A percentile compares a stretch with the other conserved stretches of the same genome.
These are phyloP conservation scores for Candida jianshihensis DNA, from an alignment of 805 yeast genomes.

Conservation along the genomic window DNA sequence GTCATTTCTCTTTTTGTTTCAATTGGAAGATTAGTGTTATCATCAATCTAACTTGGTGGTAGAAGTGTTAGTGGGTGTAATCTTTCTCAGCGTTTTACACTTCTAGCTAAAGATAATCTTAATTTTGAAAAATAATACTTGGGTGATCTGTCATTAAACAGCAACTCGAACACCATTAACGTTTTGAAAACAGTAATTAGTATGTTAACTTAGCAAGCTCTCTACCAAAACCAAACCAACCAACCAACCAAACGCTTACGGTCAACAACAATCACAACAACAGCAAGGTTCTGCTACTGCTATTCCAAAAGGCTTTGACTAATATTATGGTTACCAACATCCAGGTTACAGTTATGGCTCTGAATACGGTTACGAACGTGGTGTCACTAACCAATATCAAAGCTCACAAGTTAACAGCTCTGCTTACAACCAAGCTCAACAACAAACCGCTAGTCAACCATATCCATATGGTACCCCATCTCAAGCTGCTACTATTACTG, in stretches of 20 bases:
- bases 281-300: conserved; percentile 14
- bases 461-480: conserved; percentile 22
- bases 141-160: no score
- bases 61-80: no score
- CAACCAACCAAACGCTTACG: conserved; percentile 4
- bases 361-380: conserved; percentile 10
- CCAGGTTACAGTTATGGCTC: conserved; percentile 11
- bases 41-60: no score
- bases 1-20: no score
- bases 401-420: conserved; percentile 4
- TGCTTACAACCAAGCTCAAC: conserved; percentile 10
- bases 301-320: conserved; percentile 29
- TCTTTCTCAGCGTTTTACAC: no score
- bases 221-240: conserved; percentile 8
- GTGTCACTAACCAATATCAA: conserved; percentile 2
- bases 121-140: no score
- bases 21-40: no score
- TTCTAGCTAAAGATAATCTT: no score
- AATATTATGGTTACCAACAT: conserved; percentile 17
- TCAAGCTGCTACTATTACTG: conserved; percentile 15
- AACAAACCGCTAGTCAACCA: conserved; percentile 12
- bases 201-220: no score
- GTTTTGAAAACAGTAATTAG: no score
- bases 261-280: conserved; percentile 2
- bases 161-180: no score